A percentile compares a stretch with the other conserved stretches of the same genome.
Conservation (phyloP, 2,329 filamentous ascomycete genomes). For the Verticillium nonalfalfae region DNA sequence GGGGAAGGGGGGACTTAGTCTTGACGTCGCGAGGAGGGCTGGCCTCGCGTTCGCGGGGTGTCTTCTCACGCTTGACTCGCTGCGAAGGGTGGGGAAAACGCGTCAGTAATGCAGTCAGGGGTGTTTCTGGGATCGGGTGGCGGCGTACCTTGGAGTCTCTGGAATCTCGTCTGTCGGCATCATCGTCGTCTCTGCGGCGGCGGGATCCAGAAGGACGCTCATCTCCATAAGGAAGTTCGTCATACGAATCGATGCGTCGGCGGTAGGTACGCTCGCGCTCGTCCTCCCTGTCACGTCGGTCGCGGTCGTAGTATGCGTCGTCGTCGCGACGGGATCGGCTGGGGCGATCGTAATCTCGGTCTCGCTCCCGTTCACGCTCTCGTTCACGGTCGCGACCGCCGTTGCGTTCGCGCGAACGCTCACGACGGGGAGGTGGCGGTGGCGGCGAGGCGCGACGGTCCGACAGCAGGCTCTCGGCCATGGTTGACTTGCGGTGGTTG, state of each 20-base stretch:
- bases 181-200: constrained; percentile 73
- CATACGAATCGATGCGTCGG: constrained; percentile 72
- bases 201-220: constrained; percentile 59
- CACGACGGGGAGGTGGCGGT: constrained; percentile 31
- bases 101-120: constrained; percentile 17
- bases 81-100: constrained; percentile 17
- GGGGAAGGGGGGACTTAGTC: constrained; percentile 50
- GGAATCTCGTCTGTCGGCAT: constrained; percentile 60
- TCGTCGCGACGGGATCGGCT: constrained; percentile 52
- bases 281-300: constrained; percentile 80
- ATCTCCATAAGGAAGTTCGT: constrained; percentile 89
- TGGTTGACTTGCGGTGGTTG: constrained; percentile 77
- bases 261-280: constrained; percentile 86
- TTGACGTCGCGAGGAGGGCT: constrained; percentile 53
- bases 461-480: constrained; percentile 57
- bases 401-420: constrained; percentile 27
- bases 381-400: constrained; percentile 21
- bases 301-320: constrained; percentile 71
- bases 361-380: constrained; percentile 28
- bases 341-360: constrained; percentile 42
- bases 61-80: constrained; percentile 53
- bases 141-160: constrained; percentile 59
- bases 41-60: constrained; percentile 48
- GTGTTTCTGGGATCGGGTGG: background rate
- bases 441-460: constrained; percentile 39